Evolutionary conservation across 1,284 basidiomycete genomes (phyloP).

Genomic region (Porogramme epimiltina): DNA sequence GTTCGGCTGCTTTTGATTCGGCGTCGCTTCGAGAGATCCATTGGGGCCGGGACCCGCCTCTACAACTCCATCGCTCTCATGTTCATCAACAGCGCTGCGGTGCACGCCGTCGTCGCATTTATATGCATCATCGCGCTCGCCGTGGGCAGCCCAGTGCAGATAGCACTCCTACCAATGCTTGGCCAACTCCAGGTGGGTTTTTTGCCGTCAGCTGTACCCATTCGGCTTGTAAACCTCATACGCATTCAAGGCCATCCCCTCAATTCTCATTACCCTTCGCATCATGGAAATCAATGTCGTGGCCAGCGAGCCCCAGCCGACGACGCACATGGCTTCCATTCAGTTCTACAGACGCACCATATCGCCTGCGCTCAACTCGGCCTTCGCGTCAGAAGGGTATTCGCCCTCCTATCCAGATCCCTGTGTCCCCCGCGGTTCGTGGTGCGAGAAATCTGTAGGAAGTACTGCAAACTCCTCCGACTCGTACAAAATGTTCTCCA

Average conservation of each 20-base stretch:
- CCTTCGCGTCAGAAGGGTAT: too few relatives aligned
- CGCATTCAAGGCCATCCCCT: slow-evolving; percentile 29
- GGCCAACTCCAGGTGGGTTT: slow-evolving; percentile 39
- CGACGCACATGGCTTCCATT: background rate
- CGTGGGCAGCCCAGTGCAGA: slow-evolving; percentile 31
- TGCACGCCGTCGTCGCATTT: slow-evolving; percentile 32
- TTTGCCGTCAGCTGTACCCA: background rate
- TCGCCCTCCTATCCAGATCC: too few relatives aligned
- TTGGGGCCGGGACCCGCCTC: background rate
- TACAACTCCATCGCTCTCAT: slow-evolving; percentile 27
- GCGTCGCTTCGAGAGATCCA: background rate
- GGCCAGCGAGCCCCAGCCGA: slow-evolving; percentile 28
- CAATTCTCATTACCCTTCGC: slow-evolving; percentile 38
- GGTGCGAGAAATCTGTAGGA: background rate
- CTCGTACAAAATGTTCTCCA: too few relatives aligned
- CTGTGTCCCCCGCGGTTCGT: background rate
- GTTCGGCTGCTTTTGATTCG: slow-evolving; percentile 17
- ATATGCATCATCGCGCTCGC: slow-evolving; percentile 34
- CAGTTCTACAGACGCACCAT: background rate
- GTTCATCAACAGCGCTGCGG: slow-evolving; percentile 32
- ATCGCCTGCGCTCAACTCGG: too few relatives aligned
- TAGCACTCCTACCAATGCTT: slow-evolving; percentile 36
- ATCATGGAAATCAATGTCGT: slow-evolving; percentile 43
- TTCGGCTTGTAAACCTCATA: too few relatives aligned
- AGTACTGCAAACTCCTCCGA: too few relatives aligned